A percentile compares a stretch with the other conserved stretches of the same genome.
Evolutionary conservation across 2,329 filamentous ascomycete genomes (phyloP).

Genomic region (Magnaporthales sp.): DNA sequence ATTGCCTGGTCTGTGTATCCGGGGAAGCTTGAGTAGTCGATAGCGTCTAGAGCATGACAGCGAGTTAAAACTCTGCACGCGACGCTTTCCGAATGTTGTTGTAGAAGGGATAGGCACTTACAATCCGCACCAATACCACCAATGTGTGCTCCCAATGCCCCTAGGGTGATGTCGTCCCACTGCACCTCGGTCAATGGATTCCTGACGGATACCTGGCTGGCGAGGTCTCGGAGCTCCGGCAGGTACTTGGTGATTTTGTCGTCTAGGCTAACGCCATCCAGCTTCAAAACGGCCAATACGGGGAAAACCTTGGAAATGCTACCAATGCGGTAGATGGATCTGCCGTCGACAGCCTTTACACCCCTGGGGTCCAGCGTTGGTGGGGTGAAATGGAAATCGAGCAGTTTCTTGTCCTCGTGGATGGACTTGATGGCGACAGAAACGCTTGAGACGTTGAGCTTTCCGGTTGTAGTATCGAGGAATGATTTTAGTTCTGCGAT

Average conservation of each 20-base stretch:
- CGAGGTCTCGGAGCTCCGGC: conserved; percentile 22
- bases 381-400: conserved; percentile 32
- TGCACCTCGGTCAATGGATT: not conserved
- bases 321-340: conserved; percentile 26
- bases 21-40: conserved; percentile 1
- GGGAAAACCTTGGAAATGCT: conserved; percentile 28
- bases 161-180: conserved; percentile 5
- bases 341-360: conserved; percentile 16
- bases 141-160: conserved; percentile 1
- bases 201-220: not conserved
- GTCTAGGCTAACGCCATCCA: conserved; percentile 22
- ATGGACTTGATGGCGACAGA: conserved; percentile 32
- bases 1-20: not conserved
- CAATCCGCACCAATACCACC: not conserved
- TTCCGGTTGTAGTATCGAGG: not conserved
- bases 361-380: conserved; percentile 18
- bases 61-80: not conserved
- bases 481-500: not conserved
- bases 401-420: conserved; percentile 25
- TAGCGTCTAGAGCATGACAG: not conserved
- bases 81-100: not conserved
- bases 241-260: conserved; percentile 36
- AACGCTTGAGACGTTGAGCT: conserved; percentile 15
- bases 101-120: not conserved
- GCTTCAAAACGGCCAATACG: conserved; percentile 22